phyloP scores from a whole-genome alignment of 1,284 basidiomycete species.

The Coniophora puteana region DNA sequence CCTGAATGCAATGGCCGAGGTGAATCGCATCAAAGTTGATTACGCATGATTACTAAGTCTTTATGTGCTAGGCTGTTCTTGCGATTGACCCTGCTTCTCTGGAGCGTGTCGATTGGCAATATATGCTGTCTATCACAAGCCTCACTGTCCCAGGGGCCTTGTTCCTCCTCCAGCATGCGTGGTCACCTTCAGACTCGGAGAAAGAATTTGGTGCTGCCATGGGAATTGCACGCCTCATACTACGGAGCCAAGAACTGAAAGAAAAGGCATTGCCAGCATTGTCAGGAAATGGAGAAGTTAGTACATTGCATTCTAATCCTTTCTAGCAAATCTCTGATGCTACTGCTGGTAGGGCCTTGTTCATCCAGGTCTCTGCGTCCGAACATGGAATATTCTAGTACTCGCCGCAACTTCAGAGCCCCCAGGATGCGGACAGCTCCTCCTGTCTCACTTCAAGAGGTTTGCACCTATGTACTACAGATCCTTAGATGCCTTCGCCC shows the following conservation, averaged over 20 bases:
- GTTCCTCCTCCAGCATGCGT: conserved; percentile 49
- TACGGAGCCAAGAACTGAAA: no score
- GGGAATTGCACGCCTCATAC: conserved; percentile 48
- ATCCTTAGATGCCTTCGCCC: conserved; percentile 37
- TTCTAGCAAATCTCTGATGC: no score
- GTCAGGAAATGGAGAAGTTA: no score
- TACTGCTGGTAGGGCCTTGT: no score
- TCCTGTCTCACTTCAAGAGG: conserved; percentile 46
- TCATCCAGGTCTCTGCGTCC: no score
- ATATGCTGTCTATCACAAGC: conserved; percentile 43
- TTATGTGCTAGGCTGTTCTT: conserved; percentile 28
- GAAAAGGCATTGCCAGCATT: no score
- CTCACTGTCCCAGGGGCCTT: no score
- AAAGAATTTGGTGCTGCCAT: conserved; percentile 50
- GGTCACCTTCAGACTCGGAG: conserved; percentile 41
- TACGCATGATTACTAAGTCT: no score
- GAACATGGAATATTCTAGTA: conserved; percentile 61
- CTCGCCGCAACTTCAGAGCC: conserved; percentile 47
- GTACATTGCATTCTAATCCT: no score
- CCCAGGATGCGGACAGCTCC: conserved; percentile 24
- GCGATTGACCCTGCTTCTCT: conserved; percentile 21
- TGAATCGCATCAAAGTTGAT: conserved; percentile 18
- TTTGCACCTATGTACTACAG: conserved; percentile 47
- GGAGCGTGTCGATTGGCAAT: conserved; percentile 39
- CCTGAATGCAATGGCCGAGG: conserved; percentile 49